These are phyloP conservation scores for Multifurca ochricompacta DNA, from an alignment of 768 basidiomycete genomes.

Conservation along the genomic window DNA sequence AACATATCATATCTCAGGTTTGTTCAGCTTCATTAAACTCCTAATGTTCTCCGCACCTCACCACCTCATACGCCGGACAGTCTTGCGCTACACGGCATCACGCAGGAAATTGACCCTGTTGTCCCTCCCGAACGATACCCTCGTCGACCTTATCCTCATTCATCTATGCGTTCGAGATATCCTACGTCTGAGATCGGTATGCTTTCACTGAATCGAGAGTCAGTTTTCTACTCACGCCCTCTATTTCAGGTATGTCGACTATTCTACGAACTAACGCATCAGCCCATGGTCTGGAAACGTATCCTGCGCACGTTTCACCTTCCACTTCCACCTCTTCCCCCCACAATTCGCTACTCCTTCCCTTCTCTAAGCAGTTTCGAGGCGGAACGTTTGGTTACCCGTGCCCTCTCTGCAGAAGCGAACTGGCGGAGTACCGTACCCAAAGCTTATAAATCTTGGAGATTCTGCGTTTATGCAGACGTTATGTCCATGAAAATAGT, in stretches of 20 bases:
- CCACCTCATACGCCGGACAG: conserved; percentile 12
- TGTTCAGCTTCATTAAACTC: neutral
- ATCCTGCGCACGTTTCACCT: conserved; percentile 17
- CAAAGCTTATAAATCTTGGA: conserved; percentile 12
- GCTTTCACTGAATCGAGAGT: neutral
- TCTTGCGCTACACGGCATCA: neutral
- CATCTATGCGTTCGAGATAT: conserved; percentile 20
- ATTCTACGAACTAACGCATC: conserved; percentile 18
- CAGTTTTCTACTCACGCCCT: neutral
- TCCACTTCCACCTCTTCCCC: conserved; percentile 19
- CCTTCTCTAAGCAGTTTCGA: conserved; percentile 17
- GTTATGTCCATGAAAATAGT: conserved; percentile 20
- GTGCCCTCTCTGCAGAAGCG: conserved; percentile 18
- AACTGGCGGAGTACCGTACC: conserved; percentile 21
- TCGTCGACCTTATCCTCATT: conserved; percentile 18
- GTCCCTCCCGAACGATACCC: conserved; percentile 14
- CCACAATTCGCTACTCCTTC: conserved; percentile 16
- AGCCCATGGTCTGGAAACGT: conserved; percentile 20
- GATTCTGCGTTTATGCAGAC: conserved; percentile 7
- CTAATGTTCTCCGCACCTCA: conserved; percentile 1
- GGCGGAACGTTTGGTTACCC: conserved; percentile 18
- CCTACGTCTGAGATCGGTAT: conserved; percentile 18
- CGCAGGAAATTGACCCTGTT: neutral
- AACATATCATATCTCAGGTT: conserved; percentile 1
- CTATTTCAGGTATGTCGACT: conserved; percentile 10